Evolutionary conservation across 352 stramenopile genomes (phyloP), one percentile per base, ranked within the genome.

Genomic region (Pythium plurisporium): DNA sequence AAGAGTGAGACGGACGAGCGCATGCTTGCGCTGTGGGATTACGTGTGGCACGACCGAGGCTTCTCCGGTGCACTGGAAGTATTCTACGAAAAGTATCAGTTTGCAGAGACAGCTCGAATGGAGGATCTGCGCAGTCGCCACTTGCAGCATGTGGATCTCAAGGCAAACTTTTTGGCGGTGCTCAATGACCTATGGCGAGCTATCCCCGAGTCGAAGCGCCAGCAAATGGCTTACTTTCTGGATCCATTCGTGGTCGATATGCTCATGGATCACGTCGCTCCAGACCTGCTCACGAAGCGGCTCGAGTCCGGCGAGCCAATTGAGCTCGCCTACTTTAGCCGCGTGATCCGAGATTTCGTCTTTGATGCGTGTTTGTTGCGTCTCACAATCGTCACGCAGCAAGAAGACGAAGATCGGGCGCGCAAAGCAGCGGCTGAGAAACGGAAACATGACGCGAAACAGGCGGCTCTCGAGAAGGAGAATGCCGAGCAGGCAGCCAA

Each of bases 11-110:
- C 79, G 2, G 73, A 87, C 59, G 76, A 86, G 10, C 64, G 73
- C 14, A 65, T 88, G 64, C 54, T 60, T 0, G 58, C 65, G 19
- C 49, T 91, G 5, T 46, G 51, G 5, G 46, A 53, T 15, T 90
- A 79, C 54, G 44, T 90, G 4, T 65, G 79, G 43, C 44, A 67
- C 26, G 75, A 86, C 20, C 67, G 70, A 1, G 58, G 70, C 3
- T 72, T 90, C 15, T 59, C 50, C 2, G 72, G 74, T 5, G 72
- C 74, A 42, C 55, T 89, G 15, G 82, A 88, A 40, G 69, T 84
- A 0, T 78, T 88, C 9, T 92, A 90, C 42, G 80, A 87, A 23
- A 86, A 89, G 51, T 79, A 90, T 54, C 69, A 86, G 40, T 89
- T 90, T 49, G 76, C 80, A 6, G 82, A 92, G 54, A 84, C 78